A percentile compares a stretch with the other conserved stretches of the same genome.
Evolutionary conservation across 2,329 filamentous ascomycete species (phyloP).

Genomic region (Thielaviopsis musarum): DNA sequence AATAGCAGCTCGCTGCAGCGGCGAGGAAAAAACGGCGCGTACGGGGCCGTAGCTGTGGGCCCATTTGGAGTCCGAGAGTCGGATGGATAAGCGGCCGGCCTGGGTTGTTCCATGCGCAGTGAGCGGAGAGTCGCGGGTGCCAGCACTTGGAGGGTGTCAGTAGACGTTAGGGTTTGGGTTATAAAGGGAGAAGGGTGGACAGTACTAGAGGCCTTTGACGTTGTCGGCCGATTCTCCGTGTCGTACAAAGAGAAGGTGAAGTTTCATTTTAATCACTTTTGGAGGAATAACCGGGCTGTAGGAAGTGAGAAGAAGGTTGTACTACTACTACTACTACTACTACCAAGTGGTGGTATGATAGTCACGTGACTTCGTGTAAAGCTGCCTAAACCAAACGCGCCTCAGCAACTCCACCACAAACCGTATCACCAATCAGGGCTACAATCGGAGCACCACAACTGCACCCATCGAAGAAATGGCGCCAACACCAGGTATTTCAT

Average conservation of each 20-base stretch:
- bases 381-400: not conserved
- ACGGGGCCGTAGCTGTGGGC: slow-evolving; percentile 15
- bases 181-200: not conserved
- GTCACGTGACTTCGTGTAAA: slow-evolving; percentile 2
- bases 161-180: slow-evolving; percentile 1
- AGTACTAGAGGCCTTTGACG: slow-evolving; percentile 58
- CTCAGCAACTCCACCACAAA: not conserved
- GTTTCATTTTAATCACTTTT: slow-evolving; percentile 2
- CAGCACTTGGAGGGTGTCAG: slow-evolving; percentile 36
- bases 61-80: slow-evolving; percentile 29
- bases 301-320: not conserved
- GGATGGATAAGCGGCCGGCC: slow-evolving; percentile 49
- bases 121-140: slow-evolving; percentile 61
- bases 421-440: not conserved
- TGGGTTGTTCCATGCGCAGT: slow-evolving; percentile 73
- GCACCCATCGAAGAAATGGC: not conserved
- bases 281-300: no score
- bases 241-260: slow-evolving; percentile 52
- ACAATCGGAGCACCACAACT: not conserved
- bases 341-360: not conserved
- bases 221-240: slow-evolving; percentile 90
- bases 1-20: slow-evolving; percentile 54
- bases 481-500: not conserved
- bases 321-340: not conserved
- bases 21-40: slow-evolving; percentile 56